Base-by-base conservation (phyloP, 2,329 filamentous ascomycete species). In the Pestalotiopsis sp. region DNA sequence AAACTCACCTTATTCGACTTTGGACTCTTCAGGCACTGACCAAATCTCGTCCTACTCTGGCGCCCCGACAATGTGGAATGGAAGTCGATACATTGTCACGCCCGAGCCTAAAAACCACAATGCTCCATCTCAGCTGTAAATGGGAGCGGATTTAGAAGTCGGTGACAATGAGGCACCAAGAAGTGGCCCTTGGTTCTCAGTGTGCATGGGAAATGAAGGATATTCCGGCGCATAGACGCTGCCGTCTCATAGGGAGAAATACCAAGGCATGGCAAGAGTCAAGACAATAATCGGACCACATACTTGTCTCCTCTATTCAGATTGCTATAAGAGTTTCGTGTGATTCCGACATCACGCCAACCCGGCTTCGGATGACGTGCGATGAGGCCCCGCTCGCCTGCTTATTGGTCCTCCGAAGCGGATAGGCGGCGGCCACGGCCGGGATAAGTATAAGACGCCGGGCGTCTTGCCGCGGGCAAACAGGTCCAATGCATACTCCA, bases 341-440 rank as follows among this genome's bases (percentile, higher is more conserved):
- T n/a, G 14, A 17, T 5, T 62, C 31, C 17, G 59, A 39, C 9
- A 65, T 56, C 65, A 67, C 65, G 65, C 65, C 38, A 67, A 67
- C 23, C 65, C 65, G 65, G n/a, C 25, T 14, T 20, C 65, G 65
- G 65, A 67, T 67, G 52, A 60, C 65, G 65, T 67, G 65, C 65
- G 52, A 59, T 25, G 11, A 17, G 23, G 36, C 58, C 65, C 65
- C 65, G 49, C 63, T 58, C 23, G 27, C 31, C 64, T 38, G 20
- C 20, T 58, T n/a, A 38, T 57, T 12, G 45, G 25, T 13, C 20
- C 25, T 49, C 63, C 23, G 63, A 36, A 57, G 63, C 63, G 63
- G 45, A 31, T 36, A 36, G 61, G 61, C 61, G 61, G 36, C 38
- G 45, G 45, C 45, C 45, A 20, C 17, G 45, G 20, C 20, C 45